These are phyloP conservation scores for Botrytis aclada DNA, from an alignment of 2,329 filamentous ascomycete species.

Conservation along the genomic window DNA sequence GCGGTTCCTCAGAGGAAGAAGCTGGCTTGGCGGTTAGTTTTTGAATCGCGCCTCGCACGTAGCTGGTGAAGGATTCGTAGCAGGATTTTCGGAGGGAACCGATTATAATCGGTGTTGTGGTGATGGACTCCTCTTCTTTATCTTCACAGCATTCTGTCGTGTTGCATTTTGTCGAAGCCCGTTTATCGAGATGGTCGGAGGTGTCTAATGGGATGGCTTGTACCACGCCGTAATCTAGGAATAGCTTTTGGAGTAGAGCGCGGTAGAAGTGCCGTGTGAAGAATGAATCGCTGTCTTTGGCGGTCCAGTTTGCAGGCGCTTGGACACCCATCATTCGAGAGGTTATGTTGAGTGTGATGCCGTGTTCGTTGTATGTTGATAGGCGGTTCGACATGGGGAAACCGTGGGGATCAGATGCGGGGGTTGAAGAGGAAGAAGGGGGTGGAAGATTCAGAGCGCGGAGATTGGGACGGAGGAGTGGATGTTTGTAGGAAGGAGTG, in stretches of 20 bases:
- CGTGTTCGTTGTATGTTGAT: constrained; percentile 52
- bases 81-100: constrained; percentile 78
- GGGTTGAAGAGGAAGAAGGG: constrained; percentile 61
- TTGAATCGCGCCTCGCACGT: constrained; percentile 74
- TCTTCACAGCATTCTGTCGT: not conserved
- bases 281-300: constrained; percentile 76
- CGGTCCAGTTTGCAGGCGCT: constrained; percentile 88
- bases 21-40: constrained; percentile 56
- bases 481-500: constrained; percentile 81
- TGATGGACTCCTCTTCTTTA: constrained; percentile 36
- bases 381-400: constrained; percentile 86
- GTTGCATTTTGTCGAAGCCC: not conserved
- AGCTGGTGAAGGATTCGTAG: constrained; percentile 71
- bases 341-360: constrained; percentile 88
- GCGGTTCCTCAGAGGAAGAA: not conserved
- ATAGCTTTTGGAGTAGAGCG: constrained; percentile 85
- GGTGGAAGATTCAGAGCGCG: constrained; percentile 65
- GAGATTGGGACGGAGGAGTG: constrained; percentile 67
- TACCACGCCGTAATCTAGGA: constrained; percentile 79
- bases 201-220: not conserved
- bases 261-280: constrained; percentile 94
- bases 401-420: constrained; percentile 66
- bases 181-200: not conserved
- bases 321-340: constrained; percentile 98
- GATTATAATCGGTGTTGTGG: constrained; percentile 79